These are phyloP conservation scores for Phytophthora citricola DNA, from an alignment of 352 stramenopile genomes.

Conservation along the genomic window DNA sequence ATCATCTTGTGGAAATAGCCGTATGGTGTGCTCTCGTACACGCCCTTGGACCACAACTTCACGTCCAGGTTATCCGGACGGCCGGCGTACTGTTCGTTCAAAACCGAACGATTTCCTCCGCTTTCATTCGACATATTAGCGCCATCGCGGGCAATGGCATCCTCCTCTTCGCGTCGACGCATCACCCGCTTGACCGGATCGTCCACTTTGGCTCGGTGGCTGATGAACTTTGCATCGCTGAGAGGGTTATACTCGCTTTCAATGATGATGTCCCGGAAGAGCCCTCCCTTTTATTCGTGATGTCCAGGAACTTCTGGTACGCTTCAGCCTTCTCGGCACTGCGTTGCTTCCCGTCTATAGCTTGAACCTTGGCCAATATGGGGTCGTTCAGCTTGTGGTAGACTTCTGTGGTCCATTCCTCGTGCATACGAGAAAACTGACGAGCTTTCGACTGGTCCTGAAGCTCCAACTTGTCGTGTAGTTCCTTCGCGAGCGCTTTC, in stretches of 20 bases:
- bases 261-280: slow-evolving; percentile 88
- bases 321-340: slow-evolving; percentile 40
- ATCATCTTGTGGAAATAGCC: slow-evolving; percentile 90
- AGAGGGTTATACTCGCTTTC: slow-evolving; percentile 86
- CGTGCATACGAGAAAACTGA: slow-evolving; percentile 76
- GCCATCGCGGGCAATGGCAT: slow-evolving; percentile 62
- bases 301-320: slow-evolving; percentile 82
- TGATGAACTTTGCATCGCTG: slow-evolving; percentile 65
- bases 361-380: slow-evolving; percentile 56
- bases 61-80: slow-evolving; percentile 77
- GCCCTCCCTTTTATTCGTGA: slow-evolving; percentile 83
- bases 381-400: slow-evolving; percentile 80
- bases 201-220: slow-evolving; percentile 55
- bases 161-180: slow-evolving; percentile 68
- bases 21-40: slow-evolving; percentile 82
- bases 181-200: slow-evolving; percentile 75
- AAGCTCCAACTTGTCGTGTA: slow-evolving; percentile 67
- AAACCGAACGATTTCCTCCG: neutral
- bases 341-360: slow-evolving; percentile 64
- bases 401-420: slow-evolving; percentile 70
- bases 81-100: slow-evolving; percentile 23
- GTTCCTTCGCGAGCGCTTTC: slow-evolving; percentile 63
- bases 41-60: slow-evolving; percentile 76
- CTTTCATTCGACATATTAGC: slow-evolving; percentile 39
- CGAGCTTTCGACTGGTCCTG: slow-evolving; percentile 68